Evolutionary conservation across 2,329 filamentous ascomycete genomes (phyloP), one percentile per base, ranked within the genome.

Genomic region (Ceratocystiopsis minuta): DNA sequence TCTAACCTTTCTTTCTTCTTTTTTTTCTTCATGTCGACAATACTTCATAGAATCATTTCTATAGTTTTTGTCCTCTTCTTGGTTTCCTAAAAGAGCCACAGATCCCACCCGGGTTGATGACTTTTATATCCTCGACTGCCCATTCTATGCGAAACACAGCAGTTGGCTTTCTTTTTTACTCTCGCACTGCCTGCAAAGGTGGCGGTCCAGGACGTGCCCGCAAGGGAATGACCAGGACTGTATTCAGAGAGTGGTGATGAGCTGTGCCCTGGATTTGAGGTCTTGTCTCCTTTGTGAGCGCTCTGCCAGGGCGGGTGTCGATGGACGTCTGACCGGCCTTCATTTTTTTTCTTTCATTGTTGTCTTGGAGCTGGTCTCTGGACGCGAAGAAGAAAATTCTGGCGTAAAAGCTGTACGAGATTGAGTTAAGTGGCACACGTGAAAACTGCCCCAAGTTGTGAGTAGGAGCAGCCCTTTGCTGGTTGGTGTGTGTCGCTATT

Each of bases 31-130:
- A 71, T 62, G 67, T 69, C 69, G 70, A 74, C 68, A 71, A 72
- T 72, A 72, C 67, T 70, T 70, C 62, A 72, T 64, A 85, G 82
- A 87, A 88, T 88, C 83, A 84, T 83, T 92, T 93, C 81, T 93
- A 87, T 86, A 94, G 85, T 87, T 78, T 72, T 83, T 77, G 77
- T 86, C 80, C 72, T 70, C 72, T 77, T 84, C 82, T 90, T 80
- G 84, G 77, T 80, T 88, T 75, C 76, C 75, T 72, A 86, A 73
- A 80, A 70, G 71, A 93, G 86, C 82, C 75, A 85, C 80, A 88
- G 80, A 85, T 74, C 76, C 76, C 75, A 88, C 78, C 81, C 83
- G 85, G 83, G 82, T 81, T 83, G 84, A 92, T 90, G 84, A 92
- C 62, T 64, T 55, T 55, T 82, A 73, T 43, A 79, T 83, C 83